Evolutionary conservation across 768 basidiomycete genomes (phyloP).

Genomic region (Tulasnella sp.): DNA sequence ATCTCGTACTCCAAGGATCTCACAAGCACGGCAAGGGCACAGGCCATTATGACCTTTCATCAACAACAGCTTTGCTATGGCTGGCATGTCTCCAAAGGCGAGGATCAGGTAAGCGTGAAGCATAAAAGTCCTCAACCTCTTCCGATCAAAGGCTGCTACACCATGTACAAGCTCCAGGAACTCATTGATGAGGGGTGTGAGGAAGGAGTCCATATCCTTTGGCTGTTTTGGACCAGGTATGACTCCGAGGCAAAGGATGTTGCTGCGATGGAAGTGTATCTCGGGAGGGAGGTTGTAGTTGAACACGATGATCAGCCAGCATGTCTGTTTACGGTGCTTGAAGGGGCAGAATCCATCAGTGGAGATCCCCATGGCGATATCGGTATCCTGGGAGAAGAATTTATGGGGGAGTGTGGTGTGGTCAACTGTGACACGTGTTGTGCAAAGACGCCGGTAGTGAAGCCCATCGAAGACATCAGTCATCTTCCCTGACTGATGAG

Average conservation of each 20-base stretch:
- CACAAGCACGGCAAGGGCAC: conserved; percentile 31
- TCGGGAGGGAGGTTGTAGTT: conserved; percentile 37
- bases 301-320: conserved; percentile 31
- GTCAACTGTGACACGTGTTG: conserved; percentile 24
- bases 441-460: conserved; percentile 25
- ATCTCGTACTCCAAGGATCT: conserved; percentile 26
- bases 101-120: conserved; percentile 27
- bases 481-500: conserved; percentile 22
- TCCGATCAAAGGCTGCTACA: conserved; percentile 24
- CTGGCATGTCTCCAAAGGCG: conserved; percentile 28
- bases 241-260: conserved; percentile 33
- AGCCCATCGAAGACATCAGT: conserved; percentile 31
- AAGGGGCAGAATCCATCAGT: too few relatives aligned
- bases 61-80: conserved; percentile 26
- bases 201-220: conserved; percentile 32
- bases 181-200: conserved; percentile 30
- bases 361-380: conserved; percentile 36
- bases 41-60: conserved; percentile 37
- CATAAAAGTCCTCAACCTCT: conserved; percentile 19
- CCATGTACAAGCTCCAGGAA: conserved; percentile 29
- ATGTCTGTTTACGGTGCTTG: conserved; percentile 26
- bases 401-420: conserved; percentile 21
- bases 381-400: conserved; percentile 31
- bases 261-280: conserved; percentile 27
- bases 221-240: conserved; percentile 39